A percentile compares a stretch with the other conserved stretches of the same genome.
Evolutionary conservation across 768 basidiomycete species (phyloP).

Genomic region (Lyophyllum shimeji): DNA sequence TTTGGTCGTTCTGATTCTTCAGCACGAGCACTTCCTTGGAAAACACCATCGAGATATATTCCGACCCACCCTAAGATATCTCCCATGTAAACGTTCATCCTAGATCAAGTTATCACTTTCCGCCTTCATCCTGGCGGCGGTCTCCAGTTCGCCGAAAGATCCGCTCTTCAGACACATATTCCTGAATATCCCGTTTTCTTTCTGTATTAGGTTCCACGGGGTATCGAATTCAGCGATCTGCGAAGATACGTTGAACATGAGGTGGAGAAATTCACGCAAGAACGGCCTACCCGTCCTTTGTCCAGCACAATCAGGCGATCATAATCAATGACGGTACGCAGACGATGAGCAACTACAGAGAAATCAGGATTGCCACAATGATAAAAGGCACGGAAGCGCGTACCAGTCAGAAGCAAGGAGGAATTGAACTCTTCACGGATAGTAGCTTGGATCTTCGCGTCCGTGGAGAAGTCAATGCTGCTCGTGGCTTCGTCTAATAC

Average conservation of each 20-base stretch:
- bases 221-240: constrained; percentile 70
- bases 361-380: background rate
- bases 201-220: constrained; percentile 64
- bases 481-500: constrained; percentile 85
- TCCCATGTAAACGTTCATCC: no score
- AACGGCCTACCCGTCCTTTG: constrained; percentile 47
- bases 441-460: constrained; percentile 86
- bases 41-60: no score
- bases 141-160: constrained; percentile 23
- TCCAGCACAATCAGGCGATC: constrained; percentile 81
- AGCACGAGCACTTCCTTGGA: no score
- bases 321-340: constrained; percentile 80
- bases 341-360: constrained; percentile 63
- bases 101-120: background rate
- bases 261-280: background rate
- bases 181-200: constrained; percentile 51
- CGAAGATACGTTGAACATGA: background rate
- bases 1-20: no score
- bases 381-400: constrained; percentile 17
- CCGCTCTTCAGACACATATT: constrained; percentile 27
- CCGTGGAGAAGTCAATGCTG: constrained; percentile 85
- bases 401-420: constrained; percentile 72
- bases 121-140: constrained; percentile 19
- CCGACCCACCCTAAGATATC: no score
- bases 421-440: constrained; percentile 84